A percentile compares a stretch with the other conserved stretches of the same genome.
These are phyloP conservation scores for Aspergillus brasiliensis DNA, from an alignment of 2,329 filamentous ascomycete genomes.

Conservation along the genomic window DNA sequence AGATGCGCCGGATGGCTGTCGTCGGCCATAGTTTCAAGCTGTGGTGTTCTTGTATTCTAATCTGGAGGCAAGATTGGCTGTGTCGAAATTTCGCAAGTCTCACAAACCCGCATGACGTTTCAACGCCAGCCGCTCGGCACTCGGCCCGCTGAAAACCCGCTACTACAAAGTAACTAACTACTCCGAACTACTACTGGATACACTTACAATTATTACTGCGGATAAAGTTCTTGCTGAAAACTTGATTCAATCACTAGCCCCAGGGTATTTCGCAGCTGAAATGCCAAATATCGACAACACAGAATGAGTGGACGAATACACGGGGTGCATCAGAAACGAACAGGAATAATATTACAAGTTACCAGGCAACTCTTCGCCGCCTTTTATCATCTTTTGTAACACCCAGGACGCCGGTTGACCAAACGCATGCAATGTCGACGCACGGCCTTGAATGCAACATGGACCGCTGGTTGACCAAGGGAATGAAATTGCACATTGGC, in stretches of 20 bases:
- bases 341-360: slow-evolving; percentile 40
- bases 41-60: background rate
- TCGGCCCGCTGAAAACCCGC: background rate
- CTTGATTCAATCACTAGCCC: slow-evolving; percentile 15
- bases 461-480: slow-evolving; percentile 11
- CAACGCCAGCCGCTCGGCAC: background rate
- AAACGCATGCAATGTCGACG: slow-evolving; percentile 20
- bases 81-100: background rate
- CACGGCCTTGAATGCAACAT: slow-evolving; percentile 10
- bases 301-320: slow-evolving; percentile 18
- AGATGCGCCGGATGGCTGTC: slow-evolving; percentile 63
- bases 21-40: slow-evolving; percentile 23
- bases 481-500: slow-evolving; percentile 14
- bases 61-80: background rate
- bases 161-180: background rate
- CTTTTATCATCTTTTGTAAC: slow-evolving; percentile 28
- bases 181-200: background rate
- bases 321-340: slow-evolving; percentile 10
- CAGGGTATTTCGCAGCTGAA: slow-evolving; percentile 23
- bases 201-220: too few relatives aligned
- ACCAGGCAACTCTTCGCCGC: slow-evolving; percentile 24
- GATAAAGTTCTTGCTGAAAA: background rate
- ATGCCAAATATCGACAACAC: slow-evolving; percentile 14
- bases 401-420: slow-evolving; percentile 29
- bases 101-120: background rate